Base-by-base conservation (phyloP, 2,329 filamentous ascomycete species). In the Alternaria angustiovoidea region DNA sequence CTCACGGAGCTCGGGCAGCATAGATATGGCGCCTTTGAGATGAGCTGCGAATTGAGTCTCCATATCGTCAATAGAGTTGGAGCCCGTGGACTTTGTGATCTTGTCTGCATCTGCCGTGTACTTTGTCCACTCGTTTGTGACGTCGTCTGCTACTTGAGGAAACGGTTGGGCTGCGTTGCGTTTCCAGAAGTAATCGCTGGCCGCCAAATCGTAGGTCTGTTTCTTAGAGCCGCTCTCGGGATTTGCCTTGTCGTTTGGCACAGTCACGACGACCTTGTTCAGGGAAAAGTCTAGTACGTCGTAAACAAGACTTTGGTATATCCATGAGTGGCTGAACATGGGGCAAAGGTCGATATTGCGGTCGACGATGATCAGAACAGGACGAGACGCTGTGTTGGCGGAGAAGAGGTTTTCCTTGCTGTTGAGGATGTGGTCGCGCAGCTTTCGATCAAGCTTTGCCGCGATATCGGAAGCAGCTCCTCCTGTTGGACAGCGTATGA, bases 261-360 rank as follows among this genome's bases (percentile, higher is more conserved):
- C 89, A 75, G 97, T 93, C 44, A 99, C 91, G 1, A 93, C 97
- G 68, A 99, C 98, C 36, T 94, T 90, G 77, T 98, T 99, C 39
- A 97, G 86, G 73, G 91, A 88, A 88, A 93, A 92, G 52, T 89
- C 87, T 43, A 92, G 83, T 5, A 57, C 54, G 26, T 61, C 58
- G n/a, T 57, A 57, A 8, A 61, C 58, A 12, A 61, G 52, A 36
- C 52, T 57, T 24, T 61, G 54, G 42, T 61, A 61, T 4, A 88
- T 93, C 91, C 91, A 94, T 1, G 94, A 97, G 80, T 99, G 95
- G 14, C 94, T 97, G n/a, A 99, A 86, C 95, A 99, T 98, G 2
- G 95, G 94, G 65, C 97, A 93, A 54, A 99, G 82, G 78, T 99
- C 95, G 44, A 99, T 89, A 73, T 97, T 98, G 68, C 95, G 90